These are phyloP conservation scores for Phalaenopsis equestris DNA, from an alignment of 106 monocot species.

Conservation along the genomic window DNA sequence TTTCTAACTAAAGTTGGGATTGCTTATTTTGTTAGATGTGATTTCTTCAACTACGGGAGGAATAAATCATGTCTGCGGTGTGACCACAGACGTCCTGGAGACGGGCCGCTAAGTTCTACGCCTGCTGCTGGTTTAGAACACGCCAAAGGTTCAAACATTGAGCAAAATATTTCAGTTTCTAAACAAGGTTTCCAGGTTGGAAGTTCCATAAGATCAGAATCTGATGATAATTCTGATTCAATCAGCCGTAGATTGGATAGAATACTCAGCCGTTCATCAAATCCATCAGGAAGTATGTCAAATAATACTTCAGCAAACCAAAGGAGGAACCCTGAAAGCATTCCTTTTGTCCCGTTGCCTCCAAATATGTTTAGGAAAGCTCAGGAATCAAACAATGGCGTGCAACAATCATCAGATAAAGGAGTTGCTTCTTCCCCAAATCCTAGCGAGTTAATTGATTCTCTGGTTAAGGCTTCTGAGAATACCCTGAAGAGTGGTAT, in stretches of 20 bases:
- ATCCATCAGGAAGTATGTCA: constrained; percentile 12
- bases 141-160: constrained; percentile 12
- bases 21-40: constrained; percentile 44
- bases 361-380: constrained; percentile 47
- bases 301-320: constrained; percentile 12
- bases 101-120: constrained; percentile 5
- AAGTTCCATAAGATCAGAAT: constrained; percentile 4
- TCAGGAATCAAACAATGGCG: constrained; percentile 13
- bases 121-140: constrained; percentile 9
- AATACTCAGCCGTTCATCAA: constrained; percentile 54
- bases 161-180: neutral
- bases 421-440: constrained; percentile 9
- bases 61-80: constrained; percentile 88
- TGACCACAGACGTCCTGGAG: constrained; percentile 74
- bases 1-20: neutral
- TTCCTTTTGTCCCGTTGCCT: constrained; percentile 78
- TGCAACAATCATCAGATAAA: constrained; percentile 7
- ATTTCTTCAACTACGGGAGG: constrained; percentile 82
- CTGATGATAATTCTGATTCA: constrained; percentile 24
- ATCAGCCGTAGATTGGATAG: constrained; percentile 69
- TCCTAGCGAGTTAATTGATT: constrained; percentile 8
- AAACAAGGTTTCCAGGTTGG: constrained; percentile 22
- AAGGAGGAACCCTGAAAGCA: constrained; percentile 33
- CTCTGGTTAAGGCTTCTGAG: neutral
- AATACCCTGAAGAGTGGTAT: constrained; percentile 7